phyloP scores from a whole-genome alignment of 768 basidiomycete species.

The Leccinum pellstonianum region DNA sequence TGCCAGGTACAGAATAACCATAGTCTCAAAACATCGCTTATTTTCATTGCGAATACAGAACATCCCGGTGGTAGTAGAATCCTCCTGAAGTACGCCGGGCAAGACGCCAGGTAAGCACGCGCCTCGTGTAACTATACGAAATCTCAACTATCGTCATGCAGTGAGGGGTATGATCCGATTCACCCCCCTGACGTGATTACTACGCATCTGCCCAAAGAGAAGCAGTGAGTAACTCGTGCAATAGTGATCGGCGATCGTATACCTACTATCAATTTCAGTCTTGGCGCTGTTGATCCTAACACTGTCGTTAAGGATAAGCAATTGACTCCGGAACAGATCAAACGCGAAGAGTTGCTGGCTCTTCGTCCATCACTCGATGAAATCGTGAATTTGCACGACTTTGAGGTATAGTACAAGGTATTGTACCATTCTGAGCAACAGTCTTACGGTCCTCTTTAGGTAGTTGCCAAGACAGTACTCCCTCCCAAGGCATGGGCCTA shows the following conservation, averaged over 20 bases:
- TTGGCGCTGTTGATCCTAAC: constrained; percentile 67
- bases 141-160: neutral
- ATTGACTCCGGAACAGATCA: constrained; percentile 68
- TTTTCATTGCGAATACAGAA: constrained; percentile 35
- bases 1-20: constrained; percentile 53
- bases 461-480: constrained; percentile 78
- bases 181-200: constrained; percentile 81
- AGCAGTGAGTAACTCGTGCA: constrained; percentile 53
- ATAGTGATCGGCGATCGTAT: neutral
- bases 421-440: too few relatives aligned
- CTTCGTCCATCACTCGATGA: constrained; percentile 70
- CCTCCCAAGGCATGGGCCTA: constrained; percentile 89
- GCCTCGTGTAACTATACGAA: neutral
- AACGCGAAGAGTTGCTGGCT: constrained; percentile 55
- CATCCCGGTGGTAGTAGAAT: constrained; percentile 80
- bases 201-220: constrained; percentile 75
- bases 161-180: constrained; percentile 75
- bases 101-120: constrained; percentile 70
- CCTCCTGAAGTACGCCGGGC: constrained; percentile 81
- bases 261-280: constrained; percentile 33
- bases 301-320: constrained; percentile 62
- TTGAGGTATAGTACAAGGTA: constrained; percentile 65
- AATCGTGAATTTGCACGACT: constrained; percentile 88
- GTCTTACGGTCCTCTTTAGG: constrained; percentile 38
- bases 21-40: constrained; percentile 33